Conservation (phyloP, 2,329 filamentous ascomycete species). For the Didymella glomerata region DNA sequence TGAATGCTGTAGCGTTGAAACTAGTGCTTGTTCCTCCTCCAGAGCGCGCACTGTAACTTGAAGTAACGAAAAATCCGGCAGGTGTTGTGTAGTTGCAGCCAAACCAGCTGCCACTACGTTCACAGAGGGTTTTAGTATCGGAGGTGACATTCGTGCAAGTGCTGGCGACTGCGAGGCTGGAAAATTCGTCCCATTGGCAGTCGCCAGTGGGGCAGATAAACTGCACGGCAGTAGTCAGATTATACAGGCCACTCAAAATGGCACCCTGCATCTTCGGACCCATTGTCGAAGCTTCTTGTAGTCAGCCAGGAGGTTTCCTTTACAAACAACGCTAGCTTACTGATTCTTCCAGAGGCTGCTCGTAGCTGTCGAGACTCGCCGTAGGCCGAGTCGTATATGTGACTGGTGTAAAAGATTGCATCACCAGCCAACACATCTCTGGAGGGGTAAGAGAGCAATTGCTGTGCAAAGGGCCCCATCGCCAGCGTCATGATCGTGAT, state of each 20-base stretch:
- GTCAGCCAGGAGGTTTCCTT: not conserved
- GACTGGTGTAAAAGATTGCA: constrained; percentile 6
- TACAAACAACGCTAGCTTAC: not conserved
- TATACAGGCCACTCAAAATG: constrained; percentile 7
- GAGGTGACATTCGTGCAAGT: constrained; percentile 6
- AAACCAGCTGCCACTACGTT: not conserved
- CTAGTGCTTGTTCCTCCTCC: not conserved
- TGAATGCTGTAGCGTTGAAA: constrained; percentile 4
- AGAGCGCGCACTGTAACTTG: not conserved
- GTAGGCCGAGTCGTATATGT: constrained; percentile 9
- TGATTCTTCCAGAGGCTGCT: not conserved
- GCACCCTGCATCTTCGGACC: constrained; percentile 10
- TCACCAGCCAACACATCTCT: not conserved
- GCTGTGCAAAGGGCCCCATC: constrained; percentile 9
- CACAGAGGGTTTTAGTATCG: not conserved
- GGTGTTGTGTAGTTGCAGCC: constrained; percentile 2
- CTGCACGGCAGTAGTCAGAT: not conserved
- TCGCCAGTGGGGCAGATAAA: constrained; percentile 1
- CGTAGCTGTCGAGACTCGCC: not conserved
- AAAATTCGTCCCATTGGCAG: constrained; percentile 8
- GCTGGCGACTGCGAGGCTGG: constrained; percentile 2
- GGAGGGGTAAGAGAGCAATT: constrained; percentile 5
- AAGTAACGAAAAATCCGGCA: not conserved
- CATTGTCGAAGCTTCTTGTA: not conserved
- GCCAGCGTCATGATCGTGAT: constrained; percentile 1